phyloP scores from a whole-genome alignment of 306 rosid species.

The Vigna radiata region DNA sequence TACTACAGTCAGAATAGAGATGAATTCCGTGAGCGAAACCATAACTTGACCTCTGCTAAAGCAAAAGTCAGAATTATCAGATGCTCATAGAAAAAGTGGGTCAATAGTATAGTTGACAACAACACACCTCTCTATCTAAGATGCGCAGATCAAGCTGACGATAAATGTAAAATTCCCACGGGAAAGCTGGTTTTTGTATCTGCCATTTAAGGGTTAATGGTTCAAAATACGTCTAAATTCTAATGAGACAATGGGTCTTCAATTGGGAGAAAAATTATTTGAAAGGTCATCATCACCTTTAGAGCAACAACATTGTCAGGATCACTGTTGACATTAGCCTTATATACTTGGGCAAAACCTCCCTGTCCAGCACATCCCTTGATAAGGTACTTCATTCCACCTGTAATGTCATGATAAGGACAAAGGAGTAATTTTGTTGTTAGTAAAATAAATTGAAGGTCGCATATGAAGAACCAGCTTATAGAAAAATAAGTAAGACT shows the following conservation, averaged over 20 bases:
- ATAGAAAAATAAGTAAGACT: conserved; percentile 31
- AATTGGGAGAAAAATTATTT: conserved; percentile 9
- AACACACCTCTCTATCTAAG: conserved; percentile 64
- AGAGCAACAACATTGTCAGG: conserved; percentile 84
- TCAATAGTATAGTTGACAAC: conserved; percentile 36
- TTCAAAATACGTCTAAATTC: conserved; percentile 42
- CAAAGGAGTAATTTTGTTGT: conserved; percentile 22
- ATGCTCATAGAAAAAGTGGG: conserved; percentile 44
- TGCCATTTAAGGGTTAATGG: conserved; percentile 41
- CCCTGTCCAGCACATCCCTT: conserved; percentile 95
- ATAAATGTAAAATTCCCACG: conserved; percentile 96
- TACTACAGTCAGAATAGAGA: conserved; percentile 80
- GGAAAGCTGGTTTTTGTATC: conserved; percentile 92
- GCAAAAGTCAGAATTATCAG: conserved; percentile 50
- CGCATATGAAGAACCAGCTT: neutral
- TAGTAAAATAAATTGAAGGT: conserved; percentile 23
- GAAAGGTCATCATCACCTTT: conserved; percentile 61
- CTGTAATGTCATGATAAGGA: conserved; percentile 54
- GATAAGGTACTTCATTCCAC: conserved; percentile 88
- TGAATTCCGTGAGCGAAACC: conserved; percentile 81
- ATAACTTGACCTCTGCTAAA: conserved; percentile 82
- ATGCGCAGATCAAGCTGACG: conserved; percentile 87
- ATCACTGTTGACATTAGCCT: conserved; percentile 70
- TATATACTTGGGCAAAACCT: conserved; percentile 92
- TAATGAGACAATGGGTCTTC: conserved; percentile 26